Percentiles rank a stretch among this genome's conserved stretches.
phyloP scores from a whole-genome alignment of 306 rosid species.

The Abrus precatorius region DNA sequence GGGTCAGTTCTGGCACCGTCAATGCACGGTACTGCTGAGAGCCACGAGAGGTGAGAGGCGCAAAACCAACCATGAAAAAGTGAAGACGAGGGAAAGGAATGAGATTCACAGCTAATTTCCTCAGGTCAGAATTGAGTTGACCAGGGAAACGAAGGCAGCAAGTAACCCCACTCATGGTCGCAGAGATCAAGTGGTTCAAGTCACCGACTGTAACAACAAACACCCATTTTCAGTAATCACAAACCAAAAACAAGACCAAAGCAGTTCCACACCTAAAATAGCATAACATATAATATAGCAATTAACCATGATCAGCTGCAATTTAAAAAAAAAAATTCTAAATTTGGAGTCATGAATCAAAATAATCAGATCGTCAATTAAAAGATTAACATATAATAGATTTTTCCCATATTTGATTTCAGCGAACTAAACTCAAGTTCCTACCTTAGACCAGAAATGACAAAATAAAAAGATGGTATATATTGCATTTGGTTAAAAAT shows the following conservation, averaged over 20 bases:
- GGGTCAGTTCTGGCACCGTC: conserved; percentile 69
- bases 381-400: too few species aligned
- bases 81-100: conserved; percentile 71
- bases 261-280: neutral
- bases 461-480: too few species aligned
- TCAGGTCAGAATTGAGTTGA: conserved; percentile 69
- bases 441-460: too few species aligned
- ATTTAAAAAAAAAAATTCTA: neutral
- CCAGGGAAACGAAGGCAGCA: conserved; percentile 74
- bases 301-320: neutral
- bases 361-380: neutral
- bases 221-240: conserved; percentile 17
- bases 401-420: too few species aligned
- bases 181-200: conserved; percentile 69
- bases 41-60: conserved; percentile 70
- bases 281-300: neutral
- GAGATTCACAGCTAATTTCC: conserved; percentile 67
- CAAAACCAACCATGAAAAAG: conserved; percentile 73
- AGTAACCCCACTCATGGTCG: conserved; percentile 75
- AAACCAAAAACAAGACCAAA: neutral
- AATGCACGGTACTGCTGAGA: conserved; percentile 70
- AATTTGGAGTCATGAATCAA: neutral
- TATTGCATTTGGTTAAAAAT: too few species aligned
- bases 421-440: too few species aligned
- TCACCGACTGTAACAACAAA: conserved; percentile 64